These are phyloP conservation scores for Hanseniaspora singularis DNA, from an alignment of 805 yeast genomes.

Conservation along the genomic window DNA sequence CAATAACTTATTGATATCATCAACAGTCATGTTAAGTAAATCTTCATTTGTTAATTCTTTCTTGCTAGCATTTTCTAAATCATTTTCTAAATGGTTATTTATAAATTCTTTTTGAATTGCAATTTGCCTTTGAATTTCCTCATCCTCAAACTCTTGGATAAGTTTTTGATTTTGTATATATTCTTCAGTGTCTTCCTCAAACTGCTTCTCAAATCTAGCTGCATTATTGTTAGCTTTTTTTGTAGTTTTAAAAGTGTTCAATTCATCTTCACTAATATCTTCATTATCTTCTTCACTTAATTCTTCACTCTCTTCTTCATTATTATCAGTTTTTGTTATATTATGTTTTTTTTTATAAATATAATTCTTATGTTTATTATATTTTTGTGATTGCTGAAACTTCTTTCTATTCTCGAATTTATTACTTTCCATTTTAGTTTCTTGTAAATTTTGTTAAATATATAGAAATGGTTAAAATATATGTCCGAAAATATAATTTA, in stretches of 20 bases:
- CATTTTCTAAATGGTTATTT: too few relatives aligned
- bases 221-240: conserved; percentile 1
- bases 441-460: background rate
- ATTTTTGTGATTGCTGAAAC: conserved; percentile 7
- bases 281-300: background rate
- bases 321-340: background rate
- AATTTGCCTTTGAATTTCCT: conserved; percentile 3
- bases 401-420: conserved; percentile 11
- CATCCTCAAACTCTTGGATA: background rate
- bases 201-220: conserved; percentile 6
- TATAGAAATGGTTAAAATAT: too few relatives aligned
- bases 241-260: background rate
- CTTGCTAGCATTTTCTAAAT: too few relatives aligned
- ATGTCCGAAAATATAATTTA: too few relatives aligned
- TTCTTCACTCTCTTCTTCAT: background rate
- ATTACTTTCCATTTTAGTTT: conserved; percentile 3
- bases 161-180: conserved; percentile 12
- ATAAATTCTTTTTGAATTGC: conserved; percentile 4
- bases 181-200: conserved; percentile 15
- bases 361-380: conserved; percentile 4
- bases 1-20: conserved; percentile 1
- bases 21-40: conserved; percentile 7
- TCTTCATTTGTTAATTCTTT: background rate
- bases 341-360: conserved; percentile 7
- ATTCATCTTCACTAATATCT: background rate